Base-by-base conservation (phyloP, 176 grass and related monocot genomes). In the Oryza rufipogon region DNA sequence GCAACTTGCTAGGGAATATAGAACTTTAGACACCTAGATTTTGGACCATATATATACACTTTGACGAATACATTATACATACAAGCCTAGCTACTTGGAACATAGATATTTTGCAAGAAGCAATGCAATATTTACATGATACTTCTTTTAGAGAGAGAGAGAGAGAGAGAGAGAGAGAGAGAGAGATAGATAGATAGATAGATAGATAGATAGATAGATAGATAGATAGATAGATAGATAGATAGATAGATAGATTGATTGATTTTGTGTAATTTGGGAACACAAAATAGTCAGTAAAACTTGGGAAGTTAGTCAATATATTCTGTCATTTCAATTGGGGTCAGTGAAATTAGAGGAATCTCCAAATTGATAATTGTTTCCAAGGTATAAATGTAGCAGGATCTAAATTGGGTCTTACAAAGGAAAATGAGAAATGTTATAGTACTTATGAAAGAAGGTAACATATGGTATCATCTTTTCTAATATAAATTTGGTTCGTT, bases 1-100 rank as follows among this genome's bases (percentile, higher is more conserved):
- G 47, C 67, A 66, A 33, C 15, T 79, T 67, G 77, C 23, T 66
- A 48, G 61, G 64, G 63, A 58, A 58, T 19, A 6, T 65, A 30
- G 7, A 46, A 66, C 42, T 47, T 45, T 22, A 47, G 23, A 79
- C 11, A 4, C 46, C 46, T 63, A 63, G 20, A 63, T 63, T 63
- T 63, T 23, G 58, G 20, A 23, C 58, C 58, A 63, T 23, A 63
- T 63, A 23, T 63, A 19, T 56, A 56, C 19, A 60, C 56, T 60
- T 60, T n/a, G 56, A 60, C 7, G 7, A 22, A 60, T 19, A 9
- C 56, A 49, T 30, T 7, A 49, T 28, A 26, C 0, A 6, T 74
- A 28, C 7, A 20, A n/a, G 23, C 25, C 28, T 32, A 26, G 26
- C 26, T 26, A 28, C 47, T 74, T 74, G 23, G 11, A 28, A 74